Conservation (phyloP, 257 asterid genomes). For the Dorcoceras hygrometricum region DNA sequence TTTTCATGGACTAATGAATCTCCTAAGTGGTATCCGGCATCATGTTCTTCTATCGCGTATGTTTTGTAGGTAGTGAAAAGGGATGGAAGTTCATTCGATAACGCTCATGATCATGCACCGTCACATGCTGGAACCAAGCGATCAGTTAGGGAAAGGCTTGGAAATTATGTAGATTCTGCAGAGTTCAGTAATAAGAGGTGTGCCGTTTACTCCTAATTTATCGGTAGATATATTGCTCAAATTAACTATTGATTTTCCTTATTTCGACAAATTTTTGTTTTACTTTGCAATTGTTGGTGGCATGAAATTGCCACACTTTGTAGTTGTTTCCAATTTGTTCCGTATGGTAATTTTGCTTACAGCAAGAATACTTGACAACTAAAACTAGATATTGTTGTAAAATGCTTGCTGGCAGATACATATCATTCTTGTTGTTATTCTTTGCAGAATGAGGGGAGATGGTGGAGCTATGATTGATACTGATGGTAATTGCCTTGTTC, state of each 20-base stretch:
- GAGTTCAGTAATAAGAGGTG: constrained; percentile 64
- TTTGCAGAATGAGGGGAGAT: constrained; percentile 63
- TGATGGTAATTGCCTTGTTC: constrained; percentile 49
- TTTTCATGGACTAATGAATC: background rate
- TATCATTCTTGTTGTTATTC: constrained; percentile 18
- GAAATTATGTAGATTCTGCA: constrained; percentile 47
- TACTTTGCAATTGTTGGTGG: background rate
- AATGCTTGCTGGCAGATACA: constrained; percentile 5
- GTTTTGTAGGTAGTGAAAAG: constrained; percentile 72
- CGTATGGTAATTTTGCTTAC: constrained; percentile 10
- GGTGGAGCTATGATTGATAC: constrained; percentile 35
- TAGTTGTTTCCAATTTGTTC: background rate
- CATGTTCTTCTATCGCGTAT: constrained; percentile 3
- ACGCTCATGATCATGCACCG: constrained; percentile 30
- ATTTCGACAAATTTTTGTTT: background rate
- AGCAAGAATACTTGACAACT: background rate
- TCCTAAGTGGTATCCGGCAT: background rate
- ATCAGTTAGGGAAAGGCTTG: constrained; percentile 81
- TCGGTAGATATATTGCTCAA: background rate
- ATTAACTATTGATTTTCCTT: constrained; percentile 10
- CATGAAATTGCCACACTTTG: background rate
- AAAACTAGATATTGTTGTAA: background rate
- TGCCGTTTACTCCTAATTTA: background rate
- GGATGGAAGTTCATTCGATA: constrained; percentile 39
- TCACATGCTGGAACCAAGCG: constrained; percentile 62